Evolutionary conservation across 768 basidiomycete species (phyloP).

Genomic region (Boletus tomentosulus): DNA sequence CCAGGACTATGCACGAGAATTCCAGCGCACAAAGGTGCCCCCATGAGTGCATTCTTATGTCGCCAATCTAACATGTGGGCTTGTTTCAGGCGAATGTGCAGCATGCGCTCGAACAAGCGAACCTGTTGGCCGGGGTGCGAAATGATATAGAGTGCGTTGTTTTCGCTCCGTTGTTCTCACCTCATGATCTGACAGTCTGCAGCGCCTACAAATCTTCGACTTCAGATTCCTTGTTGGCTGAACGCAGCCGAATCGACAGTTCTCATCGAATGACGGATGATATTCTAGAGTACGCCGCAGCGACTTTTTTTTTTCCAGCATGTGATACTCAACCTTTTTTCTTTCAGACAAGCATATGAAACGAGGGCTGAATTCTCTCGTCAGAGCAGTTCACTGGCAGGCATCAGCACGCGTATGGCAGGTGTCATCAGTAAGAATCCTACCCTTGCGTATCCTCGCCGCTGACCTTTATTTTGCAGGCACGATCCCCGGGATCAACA

Average conservation of each 20-base stretch:
- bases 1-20: no score
- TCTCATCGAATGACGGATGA: conserved; percentile 95
- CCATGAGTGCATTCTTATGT: not conserved
- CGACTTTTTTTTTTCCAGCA: not conserved
- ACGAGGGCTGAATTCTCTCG: conserved; percentile 88
- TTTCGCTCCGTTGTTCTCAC: not conserved
- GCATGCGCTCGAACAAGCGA: conserved; percentile 79
- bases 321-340: not conserved
- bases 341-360: conserved; percentile 87
- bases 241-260: conserved; percentile 86
- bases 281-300: conserved; percentile 65
- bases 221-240: conserved; percentile 81
- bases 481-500: conserved; percentile 93
- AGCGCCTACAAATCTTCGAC: conserved; percentile 93
- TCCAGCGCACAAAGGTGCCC: no score
- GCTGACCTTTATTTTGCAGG: conserved; percentile 38
- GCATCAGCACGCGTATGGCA: conserved; percentile 82
- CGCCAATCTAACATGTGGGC: not conserved
- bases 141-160: conserved; percentile 88
- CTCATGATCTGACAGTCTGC: not conserved
- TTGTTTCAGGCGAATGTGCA: conserved; percentile 65
- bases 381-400: conserved; percentile 69
- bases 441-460: not conserved
- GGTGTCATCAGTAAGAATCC: conserved; percentile 67
- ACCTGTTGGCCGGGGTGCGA: conserved; percentile 83